Conservation (phyloP, 257 asterid species). For the Dorcoceras hygrometricum region DNA sequence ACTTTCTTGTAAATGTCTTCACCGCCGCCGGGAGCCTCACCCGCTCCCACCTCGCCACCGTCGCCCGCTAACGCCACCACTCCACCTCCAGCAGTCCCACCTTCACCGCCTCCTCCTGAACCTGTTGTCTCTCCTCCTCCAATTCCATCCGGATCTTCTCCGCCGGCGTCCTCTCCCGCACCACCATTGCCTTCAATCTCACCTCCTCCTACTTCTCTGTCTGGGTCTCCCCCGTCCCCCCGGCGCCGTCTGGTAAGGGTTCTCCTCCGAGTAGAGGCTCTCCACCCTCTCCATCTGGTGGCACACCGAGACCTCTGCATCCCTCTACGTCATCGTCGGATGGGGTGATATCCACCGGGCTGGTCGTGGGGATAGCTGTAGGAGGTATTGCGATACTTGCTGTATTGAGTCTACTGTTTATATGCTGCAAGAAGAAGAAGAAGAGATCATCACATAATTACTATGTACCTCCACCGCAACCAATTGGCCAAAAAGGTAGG, state of each 20-base stretch:
- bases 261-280: conserved; percentile 28
- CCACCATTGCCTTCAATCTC: neutral
- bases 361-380: conserved; percentile 61
- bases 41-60: conserved; percentile 29
- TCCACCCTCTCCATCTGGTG: conserved; percentile 30
- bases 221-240: conserved; percentile 1
- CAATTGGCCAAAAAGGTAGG: conserved; percentile 74
- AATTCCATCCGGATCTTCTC: conserved; percentile 30
- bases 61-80: conserved; percentile 30
- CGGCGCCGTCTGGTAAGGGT: neutral
- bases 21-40: conserved; percentile 53
- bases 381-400: conserved; percentile 55
- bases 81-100: conserved; percentile 34
- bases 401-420: conserved; percentile 40
- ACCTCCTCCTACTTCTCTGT: conserved; percentile 27
- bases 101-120: conserved; percentile 29
- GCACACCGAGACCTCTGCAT: conserved; percentile 23
- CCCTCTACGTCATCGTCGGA: conserved; percentile 22
- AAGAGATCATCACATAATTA: conserved; percentile 45
- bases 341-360: conserved; percentile 42
- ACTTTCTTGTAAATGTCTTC: conserved; percentile 33
- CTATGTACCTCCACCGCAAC: conserved; percentile 51
- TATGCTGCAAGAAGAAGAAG: conserved; percentile 63
- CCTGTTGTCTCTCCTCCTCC: conserved; percentile 42
- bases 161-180: conserved; percentile 25